A percentile compares a stretch with the other conserved stretches of the same genome.
Conservation (phyloP, 352 stramenopile species). For the Poterioochromonas sp. region DNA sequence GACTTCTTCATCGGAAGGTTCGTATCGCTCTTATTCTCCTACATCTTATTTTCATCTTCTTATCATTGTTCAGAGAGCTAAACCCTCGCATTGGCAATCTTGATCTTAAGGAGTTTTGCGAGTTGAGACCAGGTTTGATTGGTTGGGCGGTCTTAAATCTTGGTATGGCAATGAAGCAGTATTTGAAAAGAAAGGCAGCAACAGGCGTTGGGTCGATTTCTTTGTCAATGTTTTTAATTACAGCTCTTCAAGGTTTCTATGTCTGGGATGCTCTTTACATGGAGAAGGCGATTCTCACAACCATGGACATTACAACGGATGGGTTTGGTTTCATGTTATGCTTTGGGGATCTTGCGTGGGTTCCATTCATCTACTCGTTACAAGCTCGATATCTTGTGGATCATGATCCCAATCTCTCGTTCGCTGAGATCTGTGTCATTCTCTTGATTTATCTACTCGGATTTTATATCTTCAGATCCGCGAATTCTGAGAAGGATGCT, state of each 20-base stretch:
- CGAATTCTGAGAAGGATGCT: conserved; percentile 72
- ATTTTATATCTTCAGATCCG: conserved; percentile 37
- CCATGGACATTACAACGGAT: conserved; percentile 85
- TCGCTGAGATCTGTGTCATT: not conserved
- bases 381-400: conserved; percentile 61
- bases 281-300: conserved; percentile 76
- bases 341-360: conserved; percentile 80
- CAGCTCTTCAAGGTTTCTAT: conserved; percentile 69
- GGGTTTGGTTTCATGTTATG: conserved; percentile 81
- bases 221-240: conserved; percentile 64
- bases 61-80: conserved; percentile 63
- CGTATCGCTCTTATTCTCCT: not conserved
- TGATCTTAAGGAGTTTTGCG: conserved; percentile 79
- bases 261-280: conserved; percentile 75
- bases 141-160: conserved; percentile 66
- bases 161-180: conserved; percentile 55
- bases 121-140: conserved; percentile 63
- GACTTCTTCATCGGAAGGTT: conserved; percentile 74
- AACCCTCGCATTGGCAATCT: conserved; percentile 64
- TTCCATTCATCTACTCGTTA: conserved; percentile 77
- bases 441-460: not conserved
- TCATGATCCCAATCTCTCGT: conserved; percentile 45
- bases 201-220: conserved; percentile 44
- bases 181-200: conserved; percentile 51
- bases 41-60: too few relatives aligned